Evolutionary conservation across 495 filamentous ascomycete species (phyloP).

Genomic region (Aspergillus ostianus): DNA sequence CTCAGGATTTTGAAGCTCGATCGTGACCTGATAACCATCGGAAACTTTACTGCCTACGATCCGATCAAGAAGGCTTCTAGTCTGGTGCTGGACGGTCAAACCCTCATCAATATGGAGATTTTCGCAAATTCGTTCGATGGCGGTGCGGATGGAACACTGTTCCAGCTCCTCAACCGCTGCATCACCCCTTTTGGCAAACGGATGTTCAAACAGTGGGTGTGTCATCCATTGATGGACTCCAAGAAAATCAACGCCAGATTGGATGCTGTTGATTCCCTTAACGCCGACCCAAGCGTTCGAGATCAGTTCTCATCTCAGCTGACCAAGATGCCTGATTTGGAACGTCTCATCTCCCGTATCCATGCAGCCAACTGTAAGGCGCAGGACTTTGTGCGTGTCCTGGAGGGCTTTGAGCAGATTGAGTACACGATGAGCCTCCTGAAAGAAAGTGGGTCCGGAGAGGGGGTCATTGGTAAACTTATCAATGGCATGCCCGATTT

Average conservation of each 20-base stretch:
- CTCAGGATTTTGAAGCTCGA: slow-evolving; percentile 86
- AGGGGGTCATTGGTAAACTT: slow-evolving; percentile 81
- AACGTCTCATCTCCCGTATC: slow-evolving; percentile 89
- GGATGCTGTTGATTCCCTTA: slow-evolving; percentile 92
- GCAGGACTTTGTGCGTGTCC: slow-evolving; percentile 87
- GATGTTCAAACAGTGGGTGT: slow-evolving; percentile 96
- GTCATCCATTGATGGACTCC: slow-evolving; percentile 87
- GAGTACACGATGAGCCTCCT: slow-evolving; percentile 85
- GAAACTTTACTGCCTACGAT: slow-evolving; percentile 89
- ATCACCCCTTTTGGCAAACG: slow-evolving; percentile 97
- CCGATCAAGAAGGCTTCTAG: slow-evolving; percentile 93
- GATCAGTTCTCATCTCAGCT: slow-evolving; percentile 84
- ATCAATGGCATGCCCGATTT: slow-evolving; percentile 84
- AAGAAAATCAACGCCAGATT: slow-evolving; percentile 88
- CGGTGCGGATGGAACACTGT: slow-evolving; percentile 78
- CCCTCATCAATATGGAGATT: slow-evolving; percentile 94
- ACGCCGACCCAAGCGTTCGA: slow-evolving; percentile 71
- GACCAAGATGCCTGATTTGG: slow-evolving; percentile 88
- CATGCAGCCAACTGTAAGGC: slow-evolving; percentile 87
- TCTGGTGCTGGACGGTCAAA: slow-evolving; percentile 93
- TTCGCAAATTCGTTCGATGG: slow-evolving; percentile 95
- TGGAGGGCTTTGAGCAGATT: slow-evolving; percentile 97
- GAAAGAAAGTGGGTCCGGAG: slow-evolving; percentile 62
- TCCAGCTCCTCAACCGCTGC: slow-evolving; percentile 87
- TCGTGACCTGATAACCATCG: slow-evolving; percentile 79